phyloP scores from a whole-genome alignment of 257 asterid genomes.

The Catharanthus roseus region DNA sequence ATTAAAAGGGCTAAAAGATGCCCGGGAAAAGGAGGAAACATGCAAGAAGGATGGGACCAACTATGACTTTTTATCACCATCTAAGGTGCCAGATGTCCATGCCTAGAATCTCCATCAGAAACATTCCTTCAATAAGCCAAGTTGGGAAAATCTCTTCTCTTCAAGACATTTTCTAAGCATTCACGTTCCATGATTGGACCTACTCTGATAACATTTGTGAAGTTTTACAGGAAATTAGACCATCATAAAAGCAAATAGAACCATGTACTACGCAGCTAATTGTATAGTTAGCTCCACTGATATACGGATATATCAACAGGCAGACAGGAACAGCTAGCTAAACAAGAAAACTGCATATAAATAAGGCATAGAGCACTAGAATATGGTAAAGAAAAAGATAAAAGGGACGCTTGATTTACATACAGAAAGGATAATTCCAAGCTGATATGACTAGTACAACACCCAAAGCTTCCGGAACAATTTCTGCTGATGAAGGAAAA shows the following conservation, averaged over 20 bases:
- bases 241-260: background rate
- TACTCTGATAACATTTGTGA: background rate
- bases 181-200: background rate
- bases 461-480: constrained; percentile 85
- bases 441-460: constrained; percentile 73
- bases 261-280: background rate
- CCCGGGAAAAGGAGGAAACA: background rate
- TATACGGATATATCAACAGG: background rate
- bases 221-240: background rate
- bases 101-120: background rate
- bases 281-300: background rate
- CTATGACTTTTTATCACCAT: background rate
- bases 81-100: background rate
- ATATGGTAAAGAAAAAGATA: background rate
- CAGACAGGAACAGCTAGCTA: background rate
- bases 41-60: background rate
- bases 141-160: background rate
- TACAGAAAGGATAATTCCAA: constrained; percentile 94
- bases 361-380: background rate
- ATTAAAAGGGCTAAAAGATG: background rate
- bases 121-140: background rate
- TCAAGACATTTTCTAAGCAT: background rate
- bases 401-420: constrained; percentile 22
- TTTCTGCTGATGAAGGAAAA: constrained; percentile 74
- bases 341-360: background rate